Evolutionary conservation across 2,329 filamentous ascomycete species (phyloP).

Genomic region (Fusarium incarnatum): DNA sequence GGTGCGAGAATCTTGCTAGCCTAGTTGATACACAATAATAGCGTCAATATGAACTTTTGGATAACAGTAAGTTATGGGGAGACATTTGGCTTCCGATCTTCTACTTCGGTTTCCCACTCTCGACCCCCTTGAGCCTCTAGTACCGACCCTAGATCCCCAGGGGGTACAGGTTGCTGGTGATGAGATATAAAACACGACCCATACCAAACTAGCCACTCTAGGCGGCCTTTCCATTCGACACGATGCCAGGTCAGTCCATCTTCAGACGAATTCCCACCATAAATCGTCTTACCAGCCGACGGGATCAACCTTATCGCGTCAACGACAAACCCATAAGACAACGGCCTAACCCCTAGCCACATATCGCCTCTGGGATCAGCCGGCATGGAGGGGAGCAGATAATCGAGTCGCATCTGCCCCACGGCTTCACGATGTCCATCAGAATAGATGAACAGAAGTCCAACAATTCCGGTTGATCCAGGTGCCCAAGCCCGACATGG

Average conservation of each 20-base stretch:
- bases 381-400: not conserved
- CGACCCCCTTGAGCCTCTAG: not conserved
- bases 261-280: slow-evolving; percentile 1
- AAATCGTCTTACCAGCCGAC: not conserved
- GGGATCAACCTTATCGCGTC: slow-evolving; percentile 16
- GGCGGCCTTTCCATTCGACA: not conserved
- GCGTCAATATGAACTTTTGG: not conserved
- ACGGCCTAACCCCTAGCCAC: not conserved
- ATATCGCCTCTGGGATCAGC: slow-evolving; percentile 5
- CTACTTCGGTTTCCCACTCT: not conserved
- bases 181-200: not conserved
- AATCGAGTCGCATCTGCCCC: slow-evolving; percentile 21
- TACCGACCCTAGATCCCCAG: not conserved
- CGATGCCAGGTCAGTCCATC: slow-evolving; percentile 1
- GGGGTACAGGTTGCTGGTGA: not conserved
- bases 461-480: slow-evolving; percentile 12
- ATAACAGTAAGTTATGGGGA: not conserved
- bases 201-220: slow-evolving; percentile 19
- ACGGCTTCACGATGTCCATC: slow-evolving; percentile 19
- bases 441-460: slow-evolving; percentile 9
- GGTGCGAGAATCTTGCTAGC: slow-evolving; percentile 54
- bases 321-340: not conserved
- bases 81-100: not conserved
- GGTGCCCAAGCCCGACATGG: slow-evolving; percentile 13
- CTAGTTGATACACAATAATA: slow-evolving; percentile 2